Evolutionary conservation across 257 asterid genomes (phyloP).

Genomic region (Fraxinus pennsylvanica): DNA sequence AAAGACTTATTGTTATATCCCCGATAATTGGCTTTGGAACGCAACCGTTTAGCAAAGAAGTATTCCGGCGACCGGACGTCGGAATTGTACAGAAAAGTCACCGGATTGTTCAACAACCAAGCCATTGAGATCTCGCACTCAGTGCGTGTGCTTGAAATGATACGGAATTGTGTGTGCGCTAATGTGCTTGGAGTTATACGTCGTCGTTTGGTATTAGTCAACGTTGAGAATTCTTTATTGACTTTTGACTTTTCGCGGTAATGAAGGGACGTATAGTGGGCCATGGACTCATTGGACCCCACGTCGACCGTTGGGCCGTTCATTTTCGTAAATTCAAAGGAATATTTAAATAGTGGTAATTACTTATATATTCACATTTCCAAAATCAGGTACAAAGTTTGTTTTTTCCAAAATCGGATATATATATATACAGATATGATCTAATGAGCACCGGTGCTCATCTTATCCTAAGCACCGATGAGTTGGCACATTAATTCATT

Average conservation of each 20-base stretch:
- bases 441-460: too few species aligned
- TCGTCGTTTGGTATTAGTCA: neutral
- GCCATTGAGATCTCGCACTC: constrained; percentile 41
- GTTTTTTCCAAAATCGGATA: too few species aligned
- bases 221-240: neutral
- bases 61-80: constrained; percentile 43
- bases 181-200: neutral
- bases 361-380: too few species aligned
- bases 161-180: too few species aligned
- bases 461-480: too few species aligned
- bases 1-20: constrained; percentile 25
- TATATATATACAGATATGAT: too few species aligned
- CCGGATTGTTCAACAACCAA: constrained; percentile 55
- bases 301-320: neutral
- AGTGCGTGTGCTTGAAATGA: constrained; percentile 3
- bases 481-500: too few species aligned
- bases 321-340: neutral
- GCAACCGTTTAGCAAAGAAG: constrained; percentile 28
- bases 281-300: neutral
- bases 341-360: too few species aligned
- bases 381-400: too few species aligned
- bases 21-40: constrained; percentile 25
- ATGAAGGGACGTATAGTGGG: neutral
- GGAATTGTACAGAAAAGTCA: constrained; percentile 42
- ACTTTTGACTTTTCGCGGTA: neutral